phyloP scores from a whole-genome alignment of 495 filamentous ascomycete species.

The Neurospora tetraspora region DNA sequence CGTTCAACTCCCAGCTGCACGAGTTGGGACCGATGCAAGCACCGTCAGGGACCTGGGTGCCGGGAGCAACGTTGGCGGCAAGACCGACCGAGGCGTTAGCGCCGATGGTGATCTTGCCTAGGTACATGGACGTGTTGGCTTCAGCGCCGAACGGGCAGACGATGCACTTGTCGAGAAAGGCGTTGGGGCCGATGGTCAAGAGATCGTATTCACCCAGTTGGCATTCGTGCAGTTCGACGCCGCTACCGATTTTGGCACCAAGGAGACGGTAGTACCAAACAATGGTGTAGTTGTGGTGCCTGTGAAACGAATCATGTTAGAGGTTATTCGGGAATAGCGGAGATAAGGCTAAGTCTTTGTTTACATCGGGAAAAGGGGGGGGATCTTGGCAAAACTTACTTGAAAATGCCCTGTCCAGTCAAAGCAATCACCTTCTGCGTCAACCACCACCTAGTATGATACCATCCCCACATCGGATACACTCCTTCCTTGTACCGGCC shows the following conservation, averaged over 20 bases:
- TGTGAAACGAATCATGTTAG: too few species aligned
- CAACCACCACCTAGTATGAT: constrained; percentile 42
- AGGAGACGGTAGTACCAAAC: constrained; percentile 32
- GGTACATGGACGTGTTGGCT: constrained; percentile 36
- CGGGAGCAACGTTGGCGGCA: constrained; percentile 32
- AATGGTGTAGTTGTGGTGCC: constrained; percentile 18
- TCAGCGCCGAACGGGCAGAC: constrained; percentile 37
- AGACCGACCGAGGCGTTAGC: constrained; percentile 25
- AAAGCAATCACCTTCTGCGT: constrained; percentile 33
- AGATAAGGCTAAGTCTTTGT: neutral
- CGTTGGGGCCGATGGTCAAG: constrained; percentile 31
- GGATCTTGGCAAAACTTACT: neutral
- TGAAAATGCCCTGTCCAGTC: constrained; percentile 30
- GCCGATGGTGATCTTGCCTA: constrained; percentile 32
- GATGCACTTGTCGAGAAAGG: constrained; percentile 25
- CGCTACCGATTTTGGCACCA: constrained; percentile 32
- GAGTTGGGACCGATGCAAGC: constrained; percentile 39
- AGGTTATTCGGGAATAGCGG: neutral
- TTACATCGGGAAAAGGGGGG: neutral
- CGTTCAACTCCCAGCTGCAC: constrained; percentile 33
- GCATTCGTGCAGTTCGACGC: constrained; percentile 23
- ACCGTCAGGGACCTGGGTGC: constrained; percentile 26
- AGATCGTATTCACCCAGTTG: constrained; percentile 37
- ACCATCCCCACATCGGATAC: constrained; percentile 39
- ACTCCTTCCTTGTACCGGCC: constrained; percentile 33